phyloP scores from a whole-genome alignment of 106 monocot genomes.

The Ottelia alismoides region DNA sequence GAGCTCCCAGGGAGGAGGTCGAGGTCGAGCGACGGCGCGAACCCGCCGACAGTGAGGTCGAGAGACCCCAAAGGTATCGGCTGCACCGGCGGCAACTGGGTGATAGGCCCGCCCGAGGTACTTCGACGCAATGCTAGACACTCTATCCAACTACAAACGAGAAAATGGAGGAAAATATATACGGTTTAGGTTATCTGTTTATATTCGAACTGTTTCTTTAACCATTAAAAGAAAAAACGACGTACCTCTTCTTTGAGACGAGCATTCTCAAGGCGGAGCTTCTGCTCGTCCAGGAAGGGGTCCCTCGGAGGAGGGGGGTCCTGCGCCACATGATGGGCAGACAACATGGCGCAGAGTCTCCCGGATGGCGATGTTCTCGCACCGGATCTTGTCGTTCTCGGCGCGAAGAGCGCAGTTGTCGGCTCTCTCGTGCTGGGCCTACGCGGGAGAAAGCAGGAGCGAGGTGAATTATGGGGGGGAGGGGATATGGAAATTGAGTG shows the following conservation, averaged over 20 bases:
- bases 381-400: conserved; percentile 95
- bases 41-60: conserved; percentile 65
- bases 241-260: conserved; percentile 90
- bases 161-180: too few species aligned
- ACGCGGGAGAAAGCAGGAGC: too few species aligned
- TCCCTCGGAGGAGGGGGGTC: conserved; percentile 51
- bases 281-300: conserved; percentile 75
- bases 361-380: conserved; percentile 84
- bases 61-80: conserved; percentile 49
- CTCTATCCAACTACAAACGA: conserved; percentile 67
- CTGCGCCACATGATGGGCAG: conserved; percentile 83
- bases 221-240: too few species aligned
- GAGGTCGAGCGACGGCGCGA: conserved; percentile 56
- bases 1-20: conserved; percentile 50
- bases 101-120: conserved; percentile 78
- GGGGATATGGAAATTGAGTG: neutral
- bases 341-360: conserved; percentile 79
- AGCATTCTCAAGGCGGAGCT: conserved; percentile 73
- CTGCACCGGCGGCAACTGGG: conserved; percentile 73
- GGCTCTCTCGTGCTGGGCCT: conserved; percentile 89
- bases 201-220: too few species aligned
- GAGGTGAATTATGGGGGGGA: too few species aligned
- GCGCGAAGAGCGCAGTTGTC: conserved; percentile 83
- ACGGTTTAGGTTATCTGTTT: too few species aligned
- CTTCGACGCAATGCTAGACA: conserved; percentile 78